These are phyloP conservation scores for Manihot esculenta DNA, from an alignment of 441 rosid species.

Conservation along the genomic window DNA sequence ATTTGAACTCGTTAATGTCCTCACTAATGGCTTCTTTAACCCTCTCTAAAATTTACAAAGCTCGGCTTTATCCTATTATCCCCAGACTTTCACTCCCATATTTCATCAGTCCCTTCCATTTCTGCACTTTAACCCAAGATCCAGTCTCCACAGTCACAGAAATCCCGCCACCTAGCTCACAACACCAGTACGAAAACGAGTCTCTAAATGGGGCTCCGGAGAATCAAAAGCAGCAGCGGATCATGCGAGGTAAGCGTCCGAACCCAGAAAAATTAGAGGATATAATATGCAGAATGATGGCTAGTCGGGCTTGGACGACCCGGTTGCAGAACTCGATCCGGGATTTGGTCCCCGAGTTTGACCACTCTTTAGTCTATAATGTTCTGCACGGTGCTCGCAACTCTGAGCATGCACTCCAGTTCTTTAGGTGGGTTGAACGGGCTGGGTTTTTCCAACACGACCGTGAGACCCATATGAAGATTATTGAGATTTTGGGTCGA, in stretches of 20 bases:
- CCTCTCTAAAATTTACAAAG: background rate
- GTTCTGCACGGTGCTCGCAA: constrained; percentile 69
- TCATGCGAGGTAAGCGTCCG: constrained; percentile 53
- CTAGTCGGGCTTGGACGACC: constrained; percentile 82
- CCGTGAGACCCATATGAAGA: constrained; percentile 70
- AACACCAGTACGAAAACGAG: constrained; percentile 17
- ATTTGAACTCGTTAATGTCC: background rate
- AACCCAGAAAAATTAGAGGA: constrained; percentile 67
- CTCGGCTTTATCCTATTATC: background rate
- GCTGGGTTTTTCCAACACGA: constrained; percentile 72
- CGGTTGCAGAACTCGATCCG: constrained; percentile 86
- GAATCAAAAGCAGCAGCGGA: constrained; percentile 17
- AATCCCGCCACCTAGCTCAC: constrained; percentile 10
- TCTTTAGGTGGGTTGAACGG: constrained; percentile 92
- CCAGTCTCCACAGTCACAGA: constrained; percentile 9
- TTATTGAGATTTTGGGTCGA: constrained; percentile 69
- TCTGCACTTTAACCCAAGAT: constrained; percentile 44
- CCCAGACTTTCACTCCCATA: background rate
- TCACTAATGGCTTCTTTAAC: constrained; percentile 8
- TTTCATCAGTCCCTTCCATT: constrained; percentile 19
- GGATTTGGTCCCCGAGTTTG: constrained; percentile 67
- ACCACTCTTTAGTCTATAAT: constrained; percentile 70
- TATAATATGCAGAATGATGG: constrained; percentile 80
- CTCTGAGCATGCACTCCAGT: constrained; percentile 84
- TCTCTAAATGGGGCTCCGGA: constrained; percentile 2